These are phyloP conservation scores for Scheffersomyces titani DNA, from an alignment of 1,139 yeast species.

Conservation along the genomic window DNA sequence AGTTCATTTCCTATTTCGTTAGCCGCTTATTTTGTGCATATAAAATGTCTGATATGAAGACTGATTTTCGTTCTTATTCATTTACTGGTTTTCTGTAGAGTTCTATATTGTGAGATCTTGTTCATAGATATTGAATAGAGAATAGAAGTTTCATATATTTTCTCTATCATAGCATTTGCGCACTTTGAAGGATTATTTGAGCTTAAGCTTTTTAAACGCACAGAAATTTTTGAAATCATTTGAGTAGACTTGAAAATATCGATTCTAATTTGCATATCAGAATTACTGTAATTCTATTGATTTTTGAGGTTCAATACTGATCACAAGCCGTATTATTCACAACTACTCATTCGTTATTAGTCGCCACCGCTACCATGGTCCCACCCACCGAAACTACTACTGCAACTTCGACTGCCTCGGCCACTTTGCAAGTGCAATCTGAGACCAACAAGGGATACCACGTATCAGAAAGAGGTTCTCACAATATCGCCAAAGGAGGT, in stretches of 20 bases:
- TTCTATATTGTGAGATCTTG: not conserved
- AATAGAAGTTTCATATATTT: not conserved
- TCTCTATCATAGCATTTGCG: not conserved
- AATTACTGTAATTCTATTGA: not conserved
- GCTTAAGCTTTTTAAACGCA: not conserved
- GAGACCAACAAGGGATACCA: constrained; percentile 34
- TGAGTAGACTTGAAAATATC: not conserved
- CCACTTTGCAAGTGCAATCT: not conserved
- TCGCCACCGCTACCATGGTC: not conserved
- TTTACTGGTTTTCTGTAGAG: not conserved
- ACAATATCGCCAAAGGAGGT: constrained; percentile 52
- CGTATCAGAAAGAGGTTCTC: constrained; percentile 40
- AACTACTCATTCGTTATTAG: not conserved
- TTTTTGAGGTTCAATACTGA: not conserved
- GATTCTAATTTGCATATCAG: not conserved
- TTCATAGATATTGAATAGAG: not conserved
- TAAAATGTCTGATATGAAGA: not conserved
- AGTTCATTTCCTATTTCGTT: not conserved
- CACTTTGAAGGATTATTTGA: not conserved
- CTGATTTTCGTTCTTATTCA: not conserved
- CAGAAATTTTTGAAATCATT: not conserved
- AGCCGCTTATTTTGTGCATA: not conserved
- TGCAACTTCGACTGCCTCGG: not conserved
- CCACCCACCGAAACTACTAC: not conserved
- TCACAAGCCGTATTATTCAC: not conserved